Base-by-base conservation (phyloP, 73 alveolate genomes). In the Paramecium tetraurelia region DNA sequence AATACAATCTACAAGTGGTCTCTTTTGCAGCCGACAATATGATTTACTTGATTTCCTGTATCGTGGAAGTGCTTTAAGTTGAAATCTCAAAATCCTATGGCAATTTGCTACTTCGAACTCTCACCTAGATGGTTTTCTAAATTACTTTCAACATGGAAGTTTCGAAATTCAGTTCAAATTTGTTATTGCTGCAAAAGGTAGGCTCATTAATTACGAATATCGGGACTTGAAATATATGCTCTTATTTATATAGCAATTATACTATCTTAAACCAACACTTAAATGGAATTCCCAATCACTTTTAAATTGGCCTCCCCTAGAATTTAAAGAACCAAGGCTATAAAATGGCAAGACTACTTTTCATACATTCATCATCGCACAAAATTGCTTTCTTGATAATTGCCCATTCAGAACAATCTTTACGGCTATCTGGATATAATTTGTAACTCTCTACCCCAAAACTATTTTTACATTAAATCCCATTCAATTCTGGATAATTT, bases 401-500 rank as follows among this genome's bases (percentile, higher is more conserved):
- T 38, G 5, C 7, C 59, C 59, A 70, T 20, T 31, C 8, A n/a
- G 12, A 9, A 29, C 5, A 2, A 20, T 70, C 53, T 29, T 33
- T 33, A 22, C 33, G 50, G 18, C 35, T 70, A 70, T 70, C 85
- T 70, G 16, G 21, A 22, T 29, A 24, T 70, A 70, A n/a, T 31
- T 29, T 33, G 31, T 70, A n/a, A 33, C 53, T 70, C 53, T 70
- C 53, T 76, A 76, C 57, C 53, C 89, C 72, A 76, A 76, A 76
- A 76, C 40, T 31, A 63, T 18, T 76, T 76, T 41, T 29, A 16
- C 48, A 24, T 38, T 1, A 35, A 9, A 2, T 16, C 14, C 44
- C 68, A 76, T n/a, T 41, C 89, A 8, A 33, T 58, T 58, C 40
- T 76, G 4, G 89, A 38, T 1, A 76, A 41, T 1, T 31, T 33